Evolutionary conservation across 129 eudicot genomes (phyloP).

Genomic region (Rutidosis leptorrhynchoides): DNA sequence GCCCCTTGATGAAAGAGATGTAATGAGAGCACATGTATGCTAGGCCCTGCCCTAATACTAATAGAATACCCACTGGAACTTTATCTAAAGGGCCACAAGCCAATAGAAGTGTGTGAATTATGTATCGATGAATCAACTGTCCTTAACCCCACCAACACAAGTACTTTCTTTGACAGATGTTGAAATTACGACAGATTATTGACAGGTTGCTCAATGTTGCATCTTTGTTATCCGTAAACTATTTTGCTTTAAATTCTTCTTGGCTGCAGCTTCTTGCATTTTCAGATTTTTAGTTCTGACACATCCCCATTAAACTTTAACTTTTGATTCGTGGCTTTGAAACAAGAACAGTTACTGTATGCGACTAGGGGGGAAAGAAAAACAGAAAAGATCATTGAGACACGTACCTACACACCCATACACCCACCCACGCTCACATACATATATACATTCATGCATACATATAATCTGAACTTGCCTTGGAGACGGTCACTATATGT

Average conservation of each 20-base stretch:
- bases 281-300: not conserved
- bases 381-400: constrained; percentile 1
- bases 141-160: not conserved
- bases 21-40: not conserved
- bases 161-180: not conserved
- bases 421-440: not conserved
- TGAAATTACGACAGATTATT: not conserved
- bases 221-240: not conserved
- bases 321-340: not conserved
- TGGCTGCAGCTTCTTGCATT: too few relatives aligned
- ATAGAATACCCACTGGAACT: not conserved
- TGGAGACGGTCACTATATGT: constrained; percentile 28
- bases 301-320: not conserved
- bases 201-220: not conserved
- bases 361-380: not conserved
- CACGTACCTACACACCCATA: not conserved
- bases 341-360: not conserved
- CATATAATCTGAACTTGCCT: constrained; percentile 25
- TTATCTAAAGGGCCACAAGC: too few relatives aligned
- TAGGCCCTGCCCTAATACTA: constrained; percentile 5
- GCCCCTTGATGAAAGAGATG: not conserved
- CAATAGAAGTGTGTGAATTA: not conserved
- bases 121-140: not conserved
- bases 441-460: not conserved
- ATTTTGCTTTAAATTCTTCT: too few relatives aligned